Conservation (phyloP, 768 basidiomycete species). For the Plicaturopsis crispa region DNA sequence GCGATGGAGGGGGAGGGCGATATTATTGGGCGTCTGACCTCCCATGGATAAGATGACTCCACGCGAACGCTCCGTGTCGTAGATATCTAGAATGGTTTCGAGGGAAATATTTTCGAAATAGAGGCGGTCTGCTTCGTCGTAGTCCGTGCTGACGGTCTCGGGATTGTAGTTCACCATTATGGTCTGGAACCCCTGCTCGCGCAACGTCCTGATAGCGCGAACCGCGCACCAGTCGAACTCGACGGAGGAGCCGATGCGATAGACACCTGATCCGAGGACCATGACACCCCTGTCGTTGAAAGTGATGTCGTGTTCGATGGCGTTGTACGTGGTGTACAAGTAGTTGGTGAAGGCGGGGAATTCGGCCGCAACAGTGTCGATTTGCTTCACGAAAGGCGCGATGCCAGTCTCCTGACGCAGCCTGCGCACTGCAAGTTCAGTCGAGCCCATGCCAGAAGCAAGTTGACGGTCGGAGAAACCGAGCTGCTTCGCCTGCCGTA, state of each 20-base stretch:
- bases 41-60: slow-evolving; percentile 98
- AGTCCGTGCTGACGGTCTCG: slow-evolving; percentile 98
- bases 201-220: slow-evolving; percentile 90
- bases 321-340: slow-evolving; percentile 97
- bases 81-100: slow-evolving; percentile 95
- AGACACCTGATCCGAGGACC: slow-evolving; percentile 97
- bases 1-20: slow-evolving; percentile 89
- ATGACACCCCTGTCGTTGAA: slow-evolving; percentile 94
- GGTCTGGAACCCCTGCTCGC: slow-evolving; percentile 90
- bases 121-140: slow-evolving; percentile 95
- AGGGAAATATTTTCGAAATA: slow-evolving; percentile 99
- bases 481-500: slow-evolving; percentile 84
- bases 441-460: slow-evolving; percentile 76
- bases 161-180: slow-evolving; percentile 99
- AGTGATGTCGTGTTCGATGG: slow-evolving; percentile 82
- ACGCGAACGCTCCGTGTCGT: slow-evolving; percentile 81
- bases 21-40: slow-evolving; percentile 98
- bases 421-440: slow-evolving; percentile 87
- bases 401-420: slow-evolving; percentile 81
- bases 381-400: slow-evolving; percentile 93
- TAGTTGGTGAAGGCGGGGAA: slow-evolving; percentile 99
- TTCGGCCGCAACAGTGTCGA: slow-evolving; percentile 97
- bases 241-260: slow-evolving; percentile 97
- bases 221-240: slow-evolving; percentile 99
- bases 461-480: slow-evolving; percentile 95